phyloP scores from a whole-genome alignment of 345 rosid species.

The Brassica rapa region DNA sequence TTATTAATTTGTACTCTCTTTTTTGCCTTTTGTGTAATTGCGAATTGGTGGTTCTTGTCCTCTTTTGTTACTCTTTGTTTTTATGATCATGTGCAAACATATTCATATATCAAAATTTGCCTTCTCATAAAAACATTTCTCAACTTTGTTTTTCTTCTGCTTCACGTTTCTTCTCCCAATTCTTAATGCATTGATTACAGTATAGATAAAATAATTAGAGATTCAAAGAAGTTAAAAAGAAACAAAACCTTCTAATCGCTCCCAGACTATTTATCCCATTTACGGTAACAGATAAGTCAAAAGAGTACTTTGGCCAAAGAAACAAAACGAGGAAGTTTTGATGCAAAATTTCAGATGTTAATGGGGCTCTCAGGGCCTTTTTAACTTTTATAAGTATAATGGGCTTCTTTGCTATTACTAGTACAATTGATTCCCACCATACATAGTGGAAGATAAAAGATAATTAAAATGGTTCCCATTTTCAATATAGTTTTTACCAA shows the following conservation, averaged over 20 bases:
- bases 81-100: constrained; percentile 31
- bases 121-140: constrained; percentile 24
- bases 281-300: too few relatives aligned
- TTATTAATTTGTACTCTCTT: constrained; percentile 9
- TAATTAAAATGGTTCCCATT: too few relatives aligned
- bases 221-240: background rate
- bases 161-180: background rate
- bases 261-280: background rate
- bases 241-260: background rate
- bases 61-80: constrained; percentile 13
- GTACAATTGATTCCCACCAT: background rate
- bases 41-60: constrained; percentile 32
- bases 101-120: constrained; percentile 20
- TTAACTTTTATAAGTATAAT: background rate
- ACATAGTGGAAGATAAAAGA: background rate
- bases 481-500: background rate
- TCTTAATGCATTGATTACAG: background rate
- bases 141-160: background rate
- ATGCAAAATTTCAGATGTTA: background rate
- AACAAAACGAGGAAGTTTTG: background rate
- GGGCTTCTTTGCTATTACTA: background rate
- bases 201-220: background rate
- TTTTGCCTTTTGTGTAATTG: constrained; percentile 26
- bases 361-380: background rate
- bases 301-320: too few relatives aligned